Conservation (phyloP, 495 filamentous ascomycete genomes). For the Hypoxylon cercidicola region DNA sequence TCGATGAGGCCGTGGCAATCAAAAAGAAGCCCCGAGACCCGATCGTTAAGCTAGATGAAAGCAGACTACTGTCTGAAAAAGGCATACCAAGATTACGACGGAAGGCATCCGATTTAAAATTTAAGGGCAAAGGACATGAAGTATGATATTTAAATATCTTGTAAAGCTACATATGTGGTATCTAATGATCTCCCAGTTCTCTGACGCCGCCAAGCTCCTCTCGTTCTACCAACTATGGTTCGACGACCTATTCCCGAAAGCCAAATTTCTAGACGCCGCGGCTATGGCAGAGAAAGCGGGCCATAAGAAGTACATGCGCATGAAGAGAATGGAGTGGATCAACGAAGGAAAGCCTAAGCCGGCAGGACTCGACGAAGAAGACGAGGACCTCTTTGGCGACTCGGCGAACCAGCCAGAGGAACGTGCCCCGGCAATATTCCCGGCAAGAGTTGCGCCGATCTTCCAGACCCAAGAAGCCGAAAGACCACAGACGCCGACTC, state of each 20-base stretch:
- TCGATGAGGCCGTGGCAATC: conserved; percentile 88
- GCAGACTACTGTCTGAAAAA: conserved; percentile 79
- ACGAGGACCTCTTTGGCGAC: conserved; percentile 48
- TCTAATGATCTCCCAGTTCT: conserved; percentile 67
- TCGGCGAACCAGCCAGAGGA: conserved; percentile 40
- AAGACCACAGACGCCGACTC: conserved; percentile 43
- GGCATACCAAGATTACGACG: conserved; percentile 86
- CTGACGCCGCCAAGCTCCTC: conserved; percentile 82
- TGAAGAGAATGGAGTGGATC: conserved; percentile 78
- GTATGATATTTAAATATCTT: conserved; percentile 54
- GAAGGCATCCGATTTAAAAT: conserved; percentile 75
- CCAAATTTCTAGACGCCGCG: conserved; percentile 90
- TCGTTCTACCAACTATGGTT: conserved; percentile 97
- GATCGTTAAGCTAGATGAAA: conserved; percentile 86
- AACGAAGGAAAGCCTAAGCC: conserved; percentile 72
- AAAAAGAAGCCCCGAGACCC: conserved; percentile 75
- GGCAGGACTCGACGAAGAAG: conserved; percentile 61
- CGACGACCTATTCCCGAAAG: conserved; percentile 93
- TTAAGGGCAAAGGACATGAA: conserved; percentile 95
- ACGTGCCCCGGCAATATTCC: conserved; percentile 46
- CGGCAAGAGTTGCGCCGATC: conserved; percentile 58
- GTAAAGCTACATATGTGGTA: background rate
- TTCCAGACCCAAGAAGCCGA: conserved; percentile 50
- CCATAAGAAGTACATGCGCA: conserved; percentile 80
- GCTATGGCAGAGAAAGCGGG: conserved; percentile 94